phyloP scores from a whole-genome alignment of 495 filamentous ascomycete species.

The Penicillium desertorum region DNA sequence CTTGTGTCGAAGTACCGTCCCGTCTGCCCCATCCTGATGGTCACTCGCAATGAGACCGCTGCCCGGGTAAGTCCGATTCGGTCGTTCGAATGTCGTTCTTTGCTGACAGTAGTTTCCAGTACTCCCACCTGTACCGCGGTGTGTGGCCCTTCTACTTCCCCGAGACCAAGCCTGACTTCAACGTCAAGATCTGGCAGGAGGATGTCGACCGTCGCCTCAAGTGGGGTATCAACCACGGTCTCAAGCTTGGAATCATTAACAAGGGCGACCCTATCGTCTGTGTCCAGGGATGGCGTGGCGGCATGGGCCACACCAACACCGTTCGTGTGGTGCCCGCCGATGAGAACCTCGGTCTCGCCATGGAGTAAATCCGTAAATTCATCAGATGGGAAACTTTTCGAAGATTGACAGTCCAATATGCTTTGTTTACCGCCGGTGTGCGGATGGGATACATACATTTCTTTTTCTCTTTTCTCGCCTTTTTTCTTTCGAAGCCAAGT shows the following conservation, averaged over 20 bases:
- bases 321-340: constrained; percentile 68
- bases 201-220: constrained; percentile 95
- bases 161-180: constrained; percentile 92
- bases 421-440: constrained; percentile 28
- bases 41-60: constrained; percentile 80
- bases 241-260: constrained; percentile 77
- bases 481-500: constrained; percentile 19
- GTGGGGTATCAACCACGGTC: constrained; percentile 86
- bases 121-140: constrained; percentile 93
- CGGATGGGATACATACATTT: constrained; percentile 31
- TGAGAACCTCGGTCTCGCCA: constrained; percentile 57
- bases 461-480: constrained; percentile 16
- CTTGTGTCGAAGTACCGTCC: constrained; percentile 97
- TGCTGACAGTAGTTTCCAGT: constrained; percentile 44
- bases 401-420: constrained; percentile 15
- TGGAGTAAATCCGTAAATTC: constrained; percentile 33
- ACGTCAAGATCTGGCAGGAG: constrained; percentile 87
- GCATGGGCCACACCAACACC: constrained; percentile 98
- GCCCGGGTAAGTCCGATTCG: constrained; percentile 57
- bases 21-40: constrained; percentile 98
- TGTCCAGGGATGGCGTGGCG: constrained; percentile 97
- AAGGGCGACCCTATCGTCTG: constrained; percentile 86
- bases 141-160: constrained; percentile 96
- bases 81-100: not conserved
- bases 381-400: constrained; percentile 19